Percentiles rank a stretch among this genome's conserved stretches.
These are phyloP conservation scores for Citrus reticulata DNA, from an alignment of 345 rosid species.

Conservation along the genomic window DNA sequence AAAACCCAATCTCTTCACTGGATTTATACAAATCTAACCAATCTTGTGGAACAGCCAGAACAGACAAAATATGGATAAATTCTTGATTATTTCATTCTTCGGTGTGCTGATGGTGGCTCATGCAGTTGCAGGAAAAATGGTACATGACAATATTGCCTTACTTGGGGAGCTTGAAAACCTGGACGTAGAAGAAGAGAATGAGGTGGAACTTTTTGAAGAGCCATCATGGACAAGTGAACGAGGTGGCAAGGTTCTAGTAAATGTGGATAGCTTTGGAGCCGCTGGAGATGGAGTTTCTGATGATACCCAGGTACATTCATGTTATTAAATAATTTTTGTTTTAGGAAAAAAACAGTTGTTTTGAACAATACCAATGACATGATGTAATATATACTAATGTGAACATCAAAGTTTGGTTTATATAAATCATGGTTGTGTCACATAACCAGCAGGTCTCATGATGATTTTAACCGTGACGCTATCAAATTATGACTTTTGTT, in stretches of 20 bases:
- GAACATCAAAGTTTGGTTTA: background rate
- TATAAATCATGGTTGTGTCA: background rate
- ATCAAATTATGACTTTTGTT: background rate
- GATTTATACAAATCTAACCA: slow-evolving; percentile 40
- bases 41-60: slow-evolving; percentile 28
- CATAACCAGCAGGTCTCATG: background rate
- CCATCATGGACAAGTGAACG: slow-evolving; percentile 52
- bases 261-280: slow-evolving; percentile 91
- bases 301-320: slow-evolving; percentile 73
- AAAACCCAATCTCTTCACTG: slow-evolving; percentile 27
- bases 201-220: slow-evolving; percentile 31
- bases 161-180: slow-evolving; percentile 54
- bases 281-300: slow-evolving; percentile 88
- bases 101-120: slow-evolving; percentile 42
- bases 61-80: slow-evolving; percentile 45
- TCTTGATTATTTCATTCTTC: slow-evolving; percentile 44
- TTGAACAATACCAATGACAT: background rate
- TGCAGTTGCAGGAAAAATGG: slow-evolving; percentile 45
- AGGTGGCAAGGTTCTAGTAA: slow-evolving; percentile 69
- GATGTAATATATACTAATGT: background rate
- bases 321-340: background rate
- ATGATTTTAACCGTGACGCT: background rate
- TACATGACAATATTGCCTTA: slow-evolving; percentile 37
- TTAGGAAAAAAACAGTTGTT: background rate
- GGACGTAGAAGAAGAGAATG: slow-evolving; percentile 50